Evolutionary conservation across 1,139 yeast species (phyloP), one percentile per base, ranked within the genome.

Genomic region (Cylindricascospora bacillispora): DNA sequence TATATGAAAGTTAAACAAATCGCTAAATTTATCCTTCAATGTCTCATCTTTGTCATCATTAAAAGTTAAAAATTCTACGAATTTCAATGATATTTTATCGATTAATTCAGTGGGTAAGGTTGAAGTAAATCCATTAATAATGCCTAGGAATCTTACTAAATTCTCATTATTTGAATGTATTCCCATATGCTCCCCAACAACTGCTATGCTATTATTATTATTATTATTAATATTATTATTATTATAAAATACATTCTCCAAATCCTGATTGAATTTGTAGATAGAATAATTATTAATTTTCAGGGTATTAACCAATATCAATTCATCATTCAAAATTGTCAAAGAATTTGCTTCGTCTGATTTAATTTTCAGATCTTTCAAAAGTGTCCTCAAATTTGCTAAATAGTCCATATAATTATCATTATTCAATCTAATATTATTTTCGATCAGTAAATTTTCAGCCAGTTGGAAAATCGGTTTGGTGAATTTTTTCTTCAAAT

Each of bases 291-390:
- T 43, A 27, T 40, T 49, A 25, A 30, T 34, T 15, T 43, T 43
- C 22, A 46, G 33, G 25, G 44, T 39, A 32, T 51, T 52, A 4
- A 52, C 38, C 12, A 51, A 29, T 21, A 51, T 35, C 5, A 52
- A 34, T 20, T 43, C 56, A 26, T 43, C 43, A 11, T 43, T 41
- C 18, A 39, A 39, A 11, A 52, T 34, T 13, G 54, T 56, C 11
- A 70, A 38, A 2, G 65, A 55, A 15, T 71, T 49, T 1, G 75
- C 64, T 45, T 80, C 89, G 35, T 65, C 65, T 23, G 72, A 62
- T 30, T 65, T 63, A 31, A 67, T 73, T 36, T 65, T 67, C 34
- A 79, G 63, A 44, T 82, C 93, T 34, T 68, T 73, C 15, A 50
- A 32, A 12, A 52, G 37, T 2, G 56, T 47, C 31, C 45, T 52